Percentiles rank a stretch among this genome's conserved stretches.
These are phyloP conservation scores for Amaranthus tricolor DNA, from an alignment of 179 eudicot species.

Conservation along the genomic window DNA sequence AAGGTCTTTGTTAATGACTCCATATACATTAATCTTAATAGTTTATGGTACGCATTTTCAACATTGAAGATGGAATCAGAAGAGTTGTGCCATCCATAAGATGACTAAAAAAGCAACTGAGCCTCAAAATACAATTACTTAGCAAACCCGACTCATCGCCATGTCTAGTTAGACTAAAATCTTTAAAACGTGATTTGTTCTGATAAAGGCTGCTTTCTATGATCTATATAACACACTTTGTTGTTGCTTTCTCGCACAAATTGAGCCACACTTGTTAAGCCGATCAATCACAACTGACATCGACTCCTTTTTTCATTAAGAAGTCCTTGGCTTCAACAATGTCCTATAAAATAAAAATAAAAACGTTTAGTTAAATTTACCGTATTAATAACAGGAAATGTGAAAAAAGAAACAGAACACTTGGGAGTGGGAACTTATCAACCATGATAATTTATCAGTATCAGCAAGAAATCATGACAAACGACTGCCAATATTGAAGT, in stretches of 20 bases:
- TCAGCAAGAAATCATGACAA: neutral
- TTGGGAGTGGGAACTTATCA: too few relatives aligned
- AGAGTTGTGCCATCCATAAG: neutral
- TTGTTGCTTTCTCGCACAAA: neutral
- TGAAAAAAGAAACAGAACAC: too few relatives aligned
- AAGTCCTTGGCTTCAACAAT: constrained; percentile 68
- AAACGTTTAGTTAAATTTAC: neutral
- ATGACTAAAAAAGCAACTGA: neutral
- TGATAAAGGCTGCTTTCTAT: neutral
- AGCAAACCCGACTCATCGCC: neutral
- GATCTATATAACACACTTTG: neutral
- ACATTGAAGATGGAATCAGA: neutral
- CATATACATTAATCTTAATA: too few relatives aligned
- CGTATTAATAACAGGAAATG: neutral
- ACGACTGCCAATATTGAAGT: neutral
- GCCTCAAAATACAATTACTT: neutral
- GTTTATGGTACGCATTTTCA: too few relatives aligned
- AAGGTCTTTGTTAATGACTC: too few relatives aligned
- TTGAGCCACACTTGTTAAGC: neutral
- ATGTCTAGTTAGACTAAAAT: neutral
- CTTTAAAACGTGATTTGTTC: neutral
- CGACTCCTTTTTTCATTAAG: constrained; percentile 57
- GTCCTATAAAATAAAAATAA: constrained; percentile 40
- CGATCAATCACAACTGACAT: constrained; percentile 45
- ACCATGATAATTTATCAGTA: too few relatives aligned